A percentile compares a stretch with the other conserved stretches of the same genome.
These are phyloP conservation scores for Tetratostichococcus sp. DNA, from an alignment of 139 green algal genomes.

Conservation along the genomic window DNA sequence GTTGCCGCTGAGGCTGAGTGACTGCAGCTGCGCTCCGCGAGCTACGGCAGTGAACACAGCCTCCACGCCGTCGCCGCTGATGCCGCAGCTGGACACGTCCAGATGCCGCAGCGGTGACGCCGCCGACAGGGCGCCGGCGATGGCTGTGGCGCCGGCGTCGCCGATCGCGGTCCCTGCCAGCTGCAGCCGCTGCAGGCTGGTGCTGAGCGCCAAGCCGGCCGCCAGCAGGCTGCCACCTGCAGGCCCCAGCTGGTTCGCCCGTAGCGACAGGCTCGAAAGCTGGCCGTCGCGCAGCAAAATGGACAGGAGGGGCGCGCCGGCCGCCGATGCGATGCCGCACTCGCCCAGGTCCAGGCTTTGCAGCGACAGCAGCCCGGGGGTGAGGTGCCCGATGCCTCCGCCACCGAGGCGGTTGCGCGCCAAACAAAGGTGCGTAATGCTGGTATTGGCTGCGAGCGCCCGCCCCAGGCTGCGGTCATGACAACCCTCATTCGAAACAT, in stretches of 20 bases:
- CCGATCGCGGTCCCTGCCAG: constrained; percentile 3
- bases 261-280: constrained; percentile 5
- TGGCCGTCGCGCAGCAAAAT: background rate
- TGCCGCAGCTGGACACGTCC: constrained; percentile 2
- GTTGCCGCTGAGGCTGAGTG: constrained; percentile 26
- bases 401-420: background rate
- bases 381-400: background rate
- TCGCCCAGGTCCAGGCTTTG: background rate
- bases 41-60: constrained; percentile 12
- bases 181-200: constrained; percentile 9
- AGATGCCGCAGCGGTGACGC: constrained; percentile 2
- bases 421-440: background rate
- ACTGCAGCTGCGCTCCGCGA: constrained; percentile 15
- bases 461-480: background rate
- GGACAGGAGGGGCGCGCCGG: background rate
- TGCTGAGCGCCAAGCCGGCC: background rate
- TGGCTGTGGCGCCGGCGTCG: constrained; percentile 2
- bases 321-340: background rate
- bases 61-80: constrained; percentile 12
- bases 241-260: background rate
- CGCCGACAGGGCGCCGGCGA: background rate
- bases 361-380: background rate
- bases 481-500: too few relatives aligned
- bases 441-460: background rate
- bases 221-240: background rate